Percentiles rank a stretch among this genome's conserved stretches.
Evolutionary conservation across 345 rosid genomes (phyloP).

Genomic region (Turnera subulata): DNA sequence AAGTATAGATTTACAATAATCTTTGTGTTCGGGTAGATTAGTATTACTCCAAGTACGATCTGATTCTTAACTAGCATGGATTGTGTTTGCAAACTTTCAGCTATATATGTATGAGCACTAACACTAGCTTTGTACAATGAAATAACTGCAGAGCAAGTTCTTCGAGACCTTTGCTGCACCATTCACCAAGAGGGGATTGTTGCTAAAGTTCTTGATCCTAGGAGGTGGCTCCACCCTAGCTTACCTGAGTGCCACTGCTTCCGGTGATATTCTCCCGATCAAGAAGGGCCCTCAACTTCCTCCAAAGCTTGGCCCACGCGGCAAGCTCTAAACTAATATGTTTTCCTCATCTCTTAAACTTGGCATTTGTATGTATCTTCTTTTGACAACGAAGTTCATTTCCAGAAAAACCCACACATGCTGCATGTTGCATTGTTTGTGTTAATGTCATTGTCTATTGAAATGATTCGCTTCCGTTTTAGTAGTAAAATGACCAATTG

Average conservation of each 20-base stretch:
- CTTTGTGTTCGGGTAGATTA: too few relatives aligned
- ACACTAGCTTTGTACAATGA: neutral
- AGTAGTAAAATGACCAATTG: too few relatives aligned
- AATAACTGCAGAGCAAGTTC: constrained; percentile 80
- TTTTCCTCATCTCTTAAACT: neutral
- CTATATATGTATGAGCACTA: neutral
- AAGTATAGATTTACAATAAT: too few relatives aligned
- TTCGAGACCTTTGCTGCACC: constrained; percentile 91
- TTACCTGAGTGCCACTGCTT: constrained; percentile 57
- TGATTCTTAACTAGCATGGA: too few relatives aligned
- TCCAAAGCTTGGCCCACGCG: constrained; percentile 87
- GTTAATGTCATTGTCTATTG: too few relatives aligned
- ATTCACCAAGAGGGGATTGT: constrained; percentile 88
- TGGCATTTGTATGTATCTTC: constrained; percentile 26
- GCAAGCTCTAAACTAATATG: constrained; percentile 57
- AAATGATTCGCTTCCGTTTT: too few relatives aligned
- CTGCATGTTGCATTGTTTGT: neutral
- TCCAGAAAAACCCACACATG: neutral
- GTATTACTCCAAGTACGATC: too few relatives aligned
- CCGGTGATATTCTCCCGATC: constrained; percentile 78
- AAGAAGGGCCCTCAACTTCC: constrained; percentile 91
- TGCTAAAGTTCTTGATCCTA: constrained; percentile 88
- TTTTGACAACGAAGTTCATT: constrained; percentile 9
- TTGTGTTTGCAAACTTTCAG: too few relatives aligned
- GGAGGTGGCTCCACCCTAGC: constrained; percentile 81